Conservation (phyloP, 148 eudicot species). For the Heliamphora exappendiculata region DNA sequence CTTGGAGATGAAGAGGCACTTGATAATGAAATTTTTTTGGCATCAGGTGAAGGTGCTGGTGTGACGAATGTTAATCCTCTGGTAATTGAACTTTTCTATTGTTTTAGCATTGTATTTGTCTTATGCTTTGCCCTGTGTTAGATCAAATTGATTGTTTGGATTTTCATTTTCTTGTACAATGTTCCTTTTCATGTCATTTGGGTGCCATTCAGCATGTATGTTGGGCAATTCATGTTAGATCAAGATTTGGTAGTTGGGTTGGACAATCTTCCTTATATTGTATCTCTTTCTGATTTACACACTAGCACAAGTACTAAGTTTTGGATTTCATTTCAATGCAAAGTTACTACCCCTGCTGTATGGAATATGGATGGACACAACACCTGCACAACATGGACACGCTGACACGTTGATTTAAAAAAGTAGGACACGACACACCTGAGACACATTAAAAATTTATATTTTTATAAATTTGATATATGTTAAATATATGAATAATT, state of each 20-base stretch:
- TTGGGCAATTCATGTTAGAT: not conserved
- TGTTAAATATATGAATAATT: too few species aligned
- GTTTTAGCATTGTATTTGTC: not conserved
- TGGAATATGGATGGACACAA: not conserved
- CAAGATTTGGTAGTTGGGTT: not conserved
- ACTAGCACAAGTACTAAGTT: not conserved
- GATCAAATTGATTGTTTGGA: not conserved
- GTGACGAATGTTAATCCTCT: slow-evolving; percentile 45
- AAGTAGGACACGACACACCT: too few species aligned
- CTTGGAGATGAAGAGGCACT: slow-evolving; percentile 22
- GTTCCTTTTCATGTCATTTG: not conserved
- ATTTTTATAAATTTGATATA: too few species aligned
- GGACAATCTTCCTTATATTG: not conserved
- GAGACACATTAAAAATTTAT: too few species aligned
- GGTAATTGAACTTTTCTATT: slow-evolving; percentile 28
- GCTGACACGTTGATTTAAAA: too few species aligned
- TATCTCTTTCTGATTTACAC: not conserved
- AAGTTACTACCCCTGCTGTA: not conserved
- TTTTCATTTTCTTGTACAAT: too few species aligned
- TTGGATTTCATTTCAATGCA: not conserved
- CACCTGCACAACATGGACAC: too few species aligned
- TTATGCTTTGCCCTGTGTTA: not conserved
- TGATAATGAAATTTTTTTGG: slow-evolving; percentile 59
- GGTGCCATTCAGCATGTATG: too few species aligned
- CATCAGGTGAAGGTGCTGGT: slow-evolving; percentile 55